phyloP scores from a whole-genome alignment of 352 stramenopile genomes.

The Globisporangium mamillatum region DNA sequence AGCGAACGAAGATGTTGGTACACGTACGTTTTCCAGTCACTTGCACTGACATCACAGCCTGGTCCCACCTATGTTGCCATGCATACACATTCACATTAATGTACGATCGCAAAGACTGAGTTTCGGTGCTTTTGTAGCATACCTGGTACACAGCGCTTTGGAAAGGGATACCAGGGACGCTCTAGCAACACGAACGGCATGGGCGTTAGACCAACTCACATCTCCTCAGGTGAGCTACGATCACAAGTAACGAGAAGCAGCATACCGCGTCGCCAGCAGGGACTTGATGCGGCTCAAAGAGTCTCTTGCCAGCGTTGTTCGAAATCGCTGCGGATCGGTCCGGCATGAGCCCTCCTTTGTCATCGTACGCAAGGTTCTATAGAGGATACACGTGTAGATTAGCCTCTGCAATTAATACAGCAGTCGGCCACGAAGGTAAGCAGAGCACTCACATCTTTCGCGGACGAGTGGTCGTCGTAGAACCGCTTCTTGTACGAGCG shows the following conservation, averaged over 20 bases:
- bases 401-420: background rate
- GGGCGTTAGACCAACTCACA: background rate
- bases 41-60: constrained; percentile 34
- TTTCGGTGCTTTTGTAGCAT: background rate
- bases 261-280: constrained; percentile 27
- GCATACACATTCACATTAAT: background rate
- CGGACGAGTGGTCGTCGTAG: constrained; percentile 34
- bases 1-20: background rate
- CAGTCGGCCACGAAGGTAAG: background rate
- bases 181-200: constrained; percentile 15
- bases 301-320: constrained; percentile 36
- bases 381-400: background rate
- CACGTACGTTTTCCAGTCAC: constrained; percentile 72
- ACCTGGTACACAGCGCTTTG: constrained; percentile 69
- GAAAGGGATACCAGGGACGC: constrained; percentile 51
- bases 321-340: constrained; percentile 19
- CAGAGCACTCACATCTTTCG: constrained; percentile 37
- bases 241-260: background rate
- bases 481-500: constrained; percentile 69
- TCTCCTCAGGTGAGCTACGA: background rate
- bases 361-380: constrained; percentile 53
- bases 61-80: constrained; percentile 39
- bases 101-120: background rate
- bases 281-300: constrained; percentile 55
- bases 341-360: constrained; percentile 59